These are phyloP conservation scores for Rubia balearica DNA, from an alignment of 305 asterid genomes.

Conservation along the genomic window DNA sequence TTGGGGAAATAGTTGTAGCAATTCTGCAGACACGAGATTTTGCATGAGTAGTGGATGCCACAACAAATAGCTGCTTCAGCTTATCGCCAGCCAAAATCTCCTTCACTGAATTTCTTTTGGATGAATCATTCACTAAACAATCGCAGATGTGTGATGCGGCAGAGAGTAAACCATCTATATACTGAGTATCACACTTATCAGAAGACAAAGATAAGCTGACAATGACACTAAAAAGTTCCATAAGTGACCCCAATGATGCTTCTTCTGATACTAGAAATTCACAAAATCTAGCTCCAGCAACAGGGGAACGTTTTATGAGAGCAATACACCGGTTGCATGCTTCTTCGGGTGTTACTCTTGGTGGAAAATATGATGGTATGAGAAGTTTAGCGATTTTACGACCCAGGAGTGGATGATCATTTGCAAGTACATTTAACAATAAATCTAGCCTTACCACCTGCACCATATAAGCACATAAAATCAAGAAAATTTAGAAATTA, in stretches of 20 bases:
- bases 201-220: conserved; percentile 47
- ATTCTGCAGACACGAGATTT: conserved; percentile 73
- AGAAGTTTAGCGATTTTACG: conserved; percentile 86
- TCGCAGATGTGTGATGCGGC: conserved; percentile 69
- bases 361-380: conserved; percentile 85
- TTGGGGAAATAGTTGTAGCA: conserved; percentile 48
- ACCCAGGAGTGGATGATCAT: conserved; percentile 68
- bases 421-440: conserved; percentile 59
- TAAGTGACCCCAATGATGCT: conserved; percentile 52
- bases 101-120: conserved; percentile 45
- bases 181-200: conserved; percentile 39
- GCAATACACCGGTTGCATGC: conserved; percentile 80
- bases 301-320: conserved; percentile 73
- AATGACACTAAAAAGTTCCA: conserved; percentile 53
- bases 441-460: conserved; percentile 71
- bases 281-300: conserved; percentile 89
- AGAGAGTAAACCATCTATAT: conserved; percentile 56
- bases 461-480: conserved; percentile 13
- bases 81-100: conserved; percentile 51
- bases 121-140: conserved; percentile 45
- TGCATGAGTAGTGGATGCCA: conserved; percentile 65
- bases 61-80: conserved; percentile 54
- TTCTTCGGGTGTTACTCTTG: conserved; percentile 61
- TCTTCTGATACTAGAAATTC: conserved; percentile 75
- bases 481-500: background rate